Evolutionary conservation across 768 basidiomycete species (phyloP), one percentile per base, ranked within the genome.

Genomic region (Russula griseocarnosa): DNA sequence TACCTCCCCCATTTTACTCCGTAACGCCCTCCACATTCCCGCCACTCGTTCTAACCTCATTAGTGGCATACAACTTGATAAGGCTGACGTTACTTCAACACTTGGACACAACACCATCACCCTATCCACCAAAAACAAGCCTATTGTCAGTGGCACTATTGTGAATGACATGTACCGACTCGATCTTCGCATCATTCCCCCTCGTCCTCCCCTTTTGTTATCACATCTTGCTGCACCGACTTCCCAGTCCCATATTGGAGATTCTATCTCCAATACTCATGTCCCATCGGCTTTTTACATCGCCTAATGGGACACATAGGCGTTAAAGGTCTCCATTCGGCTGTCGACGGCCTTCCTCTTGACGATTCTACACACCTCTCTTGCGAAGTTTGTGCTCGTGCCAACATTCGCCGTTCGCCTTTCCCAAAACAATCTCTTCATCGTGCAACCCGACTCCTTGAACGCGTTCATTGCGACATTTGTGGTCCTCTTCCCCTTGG

Each of bases 81-180:
- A n/a, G 4, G 44, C 44, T 1, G 44, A n/a, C 0, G 44, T 46
- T 0, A 0, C 9, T 2, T 3, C 44, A 8, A 20, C 18, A 20
- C 44, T 46, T 1, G 8, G 44, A 1, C 0, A 46, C n/a, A 20
- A 20, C 10, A 8, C 8, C 3, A 46, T 20, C 9, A 16, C 6
- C 0, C 9, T 46, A 3, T 9, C 20, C 0, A 0, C 0, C 2
- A n/a, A 46, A 0, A 20, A 20, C 7, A 9, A 7, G 3, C 1
- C 9, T 2, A 3, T 42, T 3, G 18, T 42, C 20, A 7, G 7
- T 2, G 42, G 42, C 2, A 7, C 5, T 0, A 6, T 42, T 0
- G 2, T 7, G 0, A 42, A 42, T 2, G 18, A 42, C 42, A 42
- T 42, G 42, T 42, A 42, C 18, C 42, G 16, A 1, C 7, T 30